Evolutionary conservation across 371 early-diverging fungal genomes (phyloP).

Genomic region (Saksenaea vasiformis): DNA sequence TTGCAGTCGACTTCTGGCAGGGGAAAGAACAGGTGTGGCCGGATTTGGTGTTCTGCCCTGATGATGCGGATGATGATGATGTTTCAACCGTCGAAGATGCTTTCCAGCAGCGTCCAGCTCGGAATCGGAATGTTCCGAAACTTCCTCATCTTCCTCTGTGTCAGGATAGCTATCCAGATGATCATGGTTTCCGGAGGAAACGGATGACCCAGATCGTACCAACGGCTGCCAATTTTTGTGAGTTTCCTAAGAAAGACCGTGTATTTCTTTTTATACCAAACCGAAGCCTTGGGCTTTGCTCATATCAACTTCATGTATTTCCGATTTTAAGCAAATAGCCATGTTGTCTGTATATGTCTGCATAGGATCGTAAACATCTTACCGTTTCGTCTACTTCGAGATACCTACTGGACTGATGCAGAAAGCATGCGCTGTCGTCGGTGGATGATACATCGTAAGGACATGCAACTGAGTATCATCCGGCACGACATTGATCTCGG

Average conservation of each 20-base stretch:
- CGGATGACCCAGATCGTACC: slow-evolving; percentile 26
- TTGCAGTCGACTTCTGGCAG: slow-evolving; percentile 27
- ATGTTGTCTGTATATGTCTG: slow-evolving; percentile 36
- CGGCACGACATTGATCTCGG: slow-evolving; percentile 29
- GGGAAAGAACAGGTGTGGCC: slow-evolving; percentile 32
- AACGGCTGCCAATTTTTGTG: slow-evolving; percentile 16
- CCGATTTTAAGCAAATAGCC: slow-evolving; percentile 55
- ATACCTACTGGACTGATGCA: slow-evolving; percentile 37
- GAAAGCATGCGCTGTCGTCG: slow-evolving; percentile 43
- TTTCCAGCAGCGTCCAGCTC: slow-evolving; percentile 20
- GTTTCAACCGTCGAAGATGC: slow-evolving; percentile 6
- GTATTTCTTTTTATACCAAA: background rate
- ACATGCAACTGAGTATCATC: slow-evolving; percentile 27
- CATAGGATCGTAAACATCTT: background rate
- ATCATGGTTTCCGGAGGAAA: slow-evolving; percentile 30
- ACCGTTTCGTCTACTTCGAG: background rate
- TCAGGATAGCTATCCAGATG: slow-evolving; percentile 49
- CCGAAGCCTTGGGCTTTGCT: slow-evolving; percentile 17
- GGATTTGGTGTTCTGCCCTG: slow-evolving; percentile 17
- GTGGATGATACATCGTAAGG: slow-evolving; percentile 32
- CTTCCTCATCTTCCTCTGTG: slow-evolving; percentile 56
- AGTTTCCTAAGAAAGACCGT: background rate
- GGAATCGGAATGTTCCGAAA: slow-evolving; percentile 29
- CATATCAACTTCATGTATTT: slow-evolving; percentile 61
- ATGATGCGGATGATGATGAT: slow-evolving; percentile 12